phyloP scores from a whole-genome alignment of 1,284 basidiomycete genomes.

The Ustilago shanxiensis region DNA sequence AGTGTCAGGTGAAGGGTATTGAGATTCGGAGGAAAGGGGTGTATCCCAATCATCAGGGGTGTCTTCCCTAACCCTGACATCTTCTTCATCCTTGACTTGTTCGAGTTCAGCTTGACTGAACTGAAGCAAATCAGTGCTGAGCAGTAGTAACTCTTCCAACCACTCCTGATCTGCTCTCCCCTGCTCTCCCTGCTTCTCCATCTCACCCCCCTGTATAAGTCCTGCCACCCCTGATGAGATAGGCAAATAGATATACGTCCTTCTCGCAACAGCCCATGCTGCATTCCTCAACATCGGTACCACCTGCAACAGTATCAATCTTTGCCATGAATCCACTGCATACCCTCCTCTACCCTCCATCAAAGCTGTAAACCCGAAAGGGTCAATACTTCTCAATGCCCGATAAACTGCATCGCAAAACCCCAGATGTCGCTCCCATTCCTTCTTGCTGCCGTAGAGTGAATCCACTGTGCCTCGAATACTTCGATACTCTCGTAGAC shows the following conservation, averaged over 20 bases:
- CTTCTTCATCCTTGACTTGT: neutral
- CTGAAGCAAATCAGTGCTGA: slow-evolving; percentile 13
- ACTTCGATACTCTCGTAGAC: slow-evolving; percentile 14
- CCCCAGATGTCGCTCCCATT: neutral
- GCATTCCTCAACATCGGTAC: slow-evolving; percentile 20
- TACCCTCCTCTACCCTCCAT: slow-evolving; percentile 3
- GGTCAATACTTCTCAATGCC: slow-evolving; percentile 17
- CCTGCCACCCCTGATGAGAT: slow-evolving; percentile 1
- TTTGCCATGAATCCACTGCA: slow-evolving; percentile 34
- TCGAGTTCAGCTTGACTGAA: neutral
- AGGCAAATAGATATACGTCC: slow-evolving; percentile 42
- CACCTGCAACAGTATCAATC: slow-evolving; percentile 21
- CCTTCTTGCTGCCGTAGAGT: neutral
- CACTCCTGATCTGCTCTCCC: neutral
- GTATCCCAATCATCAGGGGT: slow-evolving; percentile 26
- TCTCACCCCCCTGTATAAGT: neutral
- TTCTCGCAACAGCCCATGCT: slow-evolving; percentile 30
- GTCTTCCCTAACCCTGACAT: neutral
- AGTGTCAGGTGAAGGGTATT: neutral
- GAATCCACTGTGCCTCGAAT: neutral
- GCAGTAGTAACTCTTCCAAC: slow-evolving; percentile 18
- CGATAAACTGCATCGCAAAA: slow-evolving; percentile 29
- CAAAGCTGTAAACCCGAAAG: slow-evolving; percentile 13
- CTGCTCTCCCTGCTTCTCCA: neutral
- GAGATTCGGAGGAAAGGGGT: neutral